Evolutionary conservation across 805 yeast genomes (phyloP).

Genomic region (Candida koratica): DNA sequence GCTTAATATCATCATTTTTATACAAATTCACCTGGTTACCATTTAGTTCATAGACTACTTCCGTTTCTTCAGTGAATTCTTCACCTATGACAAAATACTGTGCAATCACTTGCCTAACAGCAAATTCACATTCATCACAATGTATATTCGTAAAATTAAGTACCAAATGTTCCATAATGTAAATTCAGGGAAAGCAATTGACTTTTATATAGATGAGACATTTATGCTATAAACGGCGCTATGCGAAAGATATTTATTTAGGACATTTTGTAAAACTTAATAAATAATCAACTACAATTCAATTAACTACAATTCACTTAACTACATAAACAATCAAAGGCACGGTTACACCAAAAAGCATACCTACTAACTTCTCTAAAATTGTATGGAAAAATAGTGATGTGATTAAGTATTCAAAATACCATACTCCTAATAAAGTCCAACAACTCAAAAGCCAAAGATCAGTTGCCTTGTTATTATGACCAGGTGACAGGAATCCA

Average conservation of each 20-base stretch:
- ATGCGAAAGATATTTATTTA: too few species aligned
- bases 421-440: constrained; percentile 27
- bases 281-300: too few species aligned
- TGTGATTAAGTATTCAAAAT: constrained; percentile 39
- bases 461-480: constrained; percentile 1
- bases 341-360: constrained; percentile 33
- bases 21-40: constrained; percentile 27
- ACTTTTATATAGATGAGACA: constrained; percentile 3
- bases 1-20: constrained; percentile 5
- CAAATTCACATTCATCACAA: constrained; percentile 48
- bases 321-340: constrained; percentile 17
- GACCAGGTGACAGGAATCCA: constrained; percentile 1
- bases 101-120: constrained; percentile 22
- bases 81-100: constrained; percentile 5
- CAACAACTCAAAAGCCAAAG: background rate
- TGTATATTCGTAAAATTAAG: constrained; percentile 46
- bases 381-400: constrained; percentile 48
- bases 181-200: constrained; percentile 1
- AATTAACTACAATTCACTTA: too few species aligned
- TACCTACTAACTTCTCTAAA: constrained; percentile 44
- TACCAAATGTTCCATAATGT: constrained; percentile 21
- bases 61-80: background rate
- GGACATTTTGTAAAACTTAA: too few species aligned
- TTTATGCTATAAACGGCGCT: constrained; percentile 3
- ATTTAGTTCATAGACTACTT: constrained; percentile 14